phyloP scores from a whole-genome alignment of 495 filamentous ascomycete genomes.

The Lasiosphaeria miniovina region DNA sequence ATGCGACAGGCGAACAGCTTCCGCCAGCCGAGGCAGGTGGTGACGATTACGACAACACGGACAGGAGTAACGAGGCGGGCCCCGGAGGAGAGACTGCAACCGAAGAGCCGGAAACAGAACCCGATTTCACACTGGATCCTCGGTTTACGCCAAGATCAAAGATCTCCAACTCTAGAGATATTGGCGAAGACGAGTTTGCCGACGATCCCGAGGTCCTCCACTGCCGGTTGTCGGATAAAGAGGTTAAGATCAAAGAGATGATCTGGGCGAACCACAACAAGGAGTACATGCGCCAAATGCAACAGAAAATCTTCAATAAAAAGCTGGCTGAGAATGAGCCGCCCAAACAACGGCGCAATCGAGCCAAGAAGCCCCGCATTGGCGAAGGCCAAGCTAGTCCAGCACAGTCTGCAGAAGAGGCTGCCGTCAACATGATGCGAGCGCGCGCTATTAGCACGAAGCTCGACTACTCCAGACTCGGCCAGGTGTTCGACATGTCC shows the following conservation, averaged over 20 bases:
- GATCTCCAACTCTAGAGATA: conserved; percentile 50
- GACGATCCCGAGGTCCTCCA: conserved; percentile 80
- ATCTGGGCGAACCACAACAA: conserved; percentile 95
- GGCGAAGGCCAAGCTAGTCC: conserved; percentile 56
- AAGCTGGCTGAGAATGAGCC: conserved; percentile 56
- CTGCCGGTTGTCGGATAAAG: conserved; percentile 67
- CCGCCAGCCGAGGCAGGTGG: background rate
- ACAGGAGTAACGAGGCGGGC: too few relatives aligned
- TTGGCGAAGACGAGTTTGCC: conserved; percentile 74
- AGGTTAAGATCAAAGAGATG: conserved; percentile 73
- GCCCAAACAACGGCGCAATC: conserved; percentile 47
- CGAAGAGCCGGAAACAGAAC: background rate
- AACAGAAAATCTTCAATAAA: conserved; percentile 68
- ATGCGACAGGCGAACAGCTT: background rate
- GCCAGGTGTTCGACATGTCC: conserved; percentile 45
- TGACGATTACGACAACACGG: background rate
- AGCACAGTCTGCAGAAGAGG: conserved; percentile 64
- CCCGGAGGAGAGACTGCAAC: background rate
- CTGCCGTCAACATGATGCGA: conserved; percentile 70
- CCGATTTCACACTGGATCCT: background rate
- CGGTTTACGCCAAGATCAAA: conserved; percentile 12
- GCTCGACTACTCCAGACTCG: conserved; percentile 76
- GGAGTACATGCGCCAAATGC: conserved; percentile 79
- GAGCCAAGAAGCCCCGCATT: conserved; percentile 52
- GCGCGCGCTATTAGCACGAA: conserved; percentile 71